These are phyloP conservation scores for Gnomoniopsis smithogilvyi DNA, from an alignment of 2,329 filamentous ascomycete genomes.

Conservation along the genomic window DNA sequence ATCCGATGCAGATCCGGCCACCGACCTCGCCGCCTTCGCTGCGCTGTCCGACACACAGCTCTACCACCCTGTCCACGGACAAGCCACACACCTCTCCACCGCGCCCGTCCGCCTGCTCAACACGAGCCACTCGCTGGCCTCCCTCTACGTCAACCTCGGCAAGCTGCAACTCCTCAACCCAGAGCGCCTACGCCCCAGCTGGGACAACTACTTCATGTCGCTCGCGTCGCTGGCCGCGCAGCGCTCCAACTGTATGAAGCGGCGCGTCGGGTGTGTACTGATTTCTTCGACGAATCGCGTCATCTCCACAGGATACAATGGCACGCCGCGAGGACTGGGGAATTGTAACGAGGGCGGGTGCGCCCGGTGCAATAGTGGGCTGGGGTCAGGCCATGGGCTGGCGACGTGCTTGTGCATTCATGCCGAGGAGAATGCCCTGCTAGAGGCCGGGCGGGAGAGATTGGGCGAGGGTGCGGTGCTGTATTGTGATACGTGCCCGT, in stretches of 20 bases:
- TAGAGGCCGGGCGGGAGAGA: constrained; percentile 89
- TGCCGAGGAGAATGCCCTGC: constrained; percentile 92
- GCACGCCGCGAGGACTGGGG: constrained; percentile 81
- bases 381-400: constrained; percentile 67
- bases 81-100: constrained; percentile 74
- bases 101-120: constrained; percentile 87
- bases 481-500: constrained; percentile 96
- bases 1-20: constrained; percentile 17
- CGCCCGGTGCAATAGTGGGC: constrained; percentile 75
- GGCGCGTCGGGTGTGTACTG: constrained; percentile 89
- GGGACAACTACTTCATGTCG: constrained; percentile 98
- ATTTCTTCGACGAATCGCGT: constrained; percentile 76
- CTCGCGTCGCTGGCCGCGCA: constrained; percentile 89
- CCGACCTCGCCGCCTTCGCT: constrained; percentile 54
- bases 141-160: constrained; percentile 69
- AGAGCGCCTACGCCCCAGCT: constrained; percentile 78
- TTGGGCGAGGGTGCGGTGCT: constrained; percentile 79
- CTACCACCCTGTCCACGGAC: constrained; percentile 62
- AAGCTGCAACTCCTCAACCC: constrained; percentile 74
- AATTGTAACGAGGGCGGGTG: constrained; percentile 96
- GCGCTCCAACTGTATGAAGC: constrained; percentile 96
- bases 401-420: constrained; percentile 95
- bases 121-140: constrained; percentile 66
- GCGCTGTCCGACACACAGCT: constrained; percentile 67
- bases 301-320: constrained; percentile 95